Base-by-base conservation (phyloP, 169 alveolate species). In the Cryptosporidium sp. region DNA sequence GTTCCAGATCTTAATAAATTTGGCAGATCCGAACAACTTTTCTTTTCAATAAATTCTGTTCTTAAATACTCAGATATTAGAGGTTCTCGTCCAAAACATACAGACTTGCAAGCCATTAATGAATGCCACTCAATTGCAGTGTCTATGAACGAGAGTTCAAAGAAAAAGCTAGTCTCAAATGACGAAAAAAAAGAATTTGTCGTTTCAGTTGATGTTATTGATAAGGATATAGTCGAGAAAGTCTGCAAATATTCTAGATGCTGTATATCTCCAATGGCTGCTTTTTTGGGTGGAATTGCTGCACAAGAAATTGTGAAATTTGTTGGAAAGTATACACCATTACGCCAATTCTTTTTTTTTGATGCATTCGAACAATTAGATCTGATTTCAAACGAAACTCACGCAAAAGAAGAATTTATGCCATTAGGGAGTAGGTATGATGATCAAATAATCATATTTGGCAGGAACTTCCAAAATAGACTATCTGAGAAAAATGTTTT, bases 321-420 rank as follows among this genome's bases (percentile, higher is more conserved):
- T 93, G 98, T 99, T 23, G 99, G 99, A 8, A 98, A 98, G 84
- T 98, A 95, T 94, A 95, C 98, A 41, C 99, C 99, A 9, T 92
- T 98, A 52, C 96, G 96, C 73, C 98, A 98, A 94, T 97, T 98
- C 96, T 95, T 98, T 33, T 97, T 97, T 85, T 92, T 94, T 89
- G 99, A 98, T 91, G 96, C 97, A 93, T 95, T 96, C 86, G 98
- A 96, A 92, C 93, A 85, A 94, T 84, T 93, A 95, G 89, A 94
- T 92, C 26, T 65, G 85, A 16, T 71, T 74, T 69, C 93, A 45
- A 48, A 61, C 85, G 43, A 95, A 91, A 52, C 23, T 61, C 61
- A 26, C 5, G 9, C 39, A 31, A 73, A 71, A 35, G 92, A 80
- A 9, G 94, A 96, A 70, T 86, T 96, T 85, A 86, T 93, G 33